These are phyloP conservation scores for Gracilaria domingensis DNA, from an alignment of 23 red algal genomes.

Conservation along the genomic window DNA sequence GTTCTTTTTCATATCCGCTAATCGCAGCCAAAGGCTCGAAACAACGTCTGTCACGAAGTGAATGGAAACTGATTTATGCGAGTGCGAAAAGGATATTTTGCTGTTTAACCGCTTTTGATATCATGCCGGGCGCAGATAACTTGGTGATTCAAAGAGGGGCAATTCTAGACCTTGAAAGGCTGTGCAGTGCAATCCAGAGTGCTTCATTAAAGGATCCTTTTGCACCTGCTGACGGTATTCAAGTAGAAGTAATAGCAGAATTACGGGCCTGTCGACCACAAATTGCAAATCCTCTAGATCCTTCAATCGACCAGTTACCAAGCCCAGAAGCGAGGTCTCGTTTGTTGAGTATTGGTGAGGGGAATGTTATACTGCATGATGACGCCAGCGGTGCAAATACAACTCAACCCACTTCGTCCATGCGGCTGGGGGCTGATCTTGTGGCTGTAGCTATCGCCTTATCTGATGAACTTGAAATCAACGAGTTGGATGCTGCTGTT, in stretches of 20 bases:
- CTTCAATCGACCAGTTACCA: conserved; percentile 42
- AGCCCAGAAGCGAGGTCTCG: conserved; percentile 55
- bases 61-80: neutral
- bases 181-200: conserved; percentile 45
- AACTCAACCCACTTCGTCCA: neutral
- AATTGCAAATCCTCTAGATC: conserved; percentile 50
- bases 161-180: conserved; percentile 23
- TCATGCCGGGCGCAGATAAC: conserved; percentile 35
- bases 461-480: conserved; percentile 68
- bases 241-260: conserved; percentile 44
- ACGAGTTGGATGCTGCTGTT: conserved; percentile 68
- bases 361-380: conserved; percentile 24
- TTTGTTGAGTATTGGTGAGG: conserved; percentile 30
- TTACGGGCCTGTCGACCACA: conserved; percentile 45
- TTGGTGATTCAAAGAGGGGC: conserved; percentile 36
- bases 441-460: conserved; percentile 66
- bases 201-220: neutral
- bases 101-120: neutral
- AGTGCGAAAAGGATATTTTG: neutral
- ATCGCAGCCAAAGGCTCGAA: neutral
- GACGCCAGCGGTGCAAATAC: neutral
- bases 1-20: neutral
- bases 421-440: conserved; percentile 57
- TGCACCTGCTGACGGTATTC: conserved; percentile 3
- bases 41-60: neutral